These are phyloP conservation scores for Zancudomyces culisetae DNA, from an alignment of 371 early-diverging fungal genomes.

Conservation along the genomic window DNA sequence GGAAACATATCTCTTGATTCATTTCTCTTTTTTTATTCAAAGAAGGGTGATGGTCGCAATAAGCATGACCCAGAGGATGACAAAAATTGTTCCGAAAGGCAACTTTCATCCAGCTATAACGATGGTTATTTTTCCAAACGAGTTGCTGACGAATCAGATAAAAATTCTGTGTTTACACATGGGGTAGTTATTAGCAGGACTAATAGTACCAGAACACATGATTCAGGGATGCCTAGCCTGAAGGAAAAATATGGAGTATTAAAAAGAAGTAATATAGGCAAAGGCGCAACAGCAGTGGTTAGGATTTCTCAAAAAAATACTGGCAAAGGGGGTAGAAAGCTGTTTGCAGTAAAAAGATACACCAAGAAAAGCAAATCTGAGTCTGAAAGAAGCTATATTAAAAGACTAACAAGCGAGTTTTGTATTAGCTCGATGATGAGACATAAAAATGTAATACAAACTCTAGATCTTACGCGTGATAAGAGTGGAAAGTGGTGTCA, in stretches of 20 bases:
- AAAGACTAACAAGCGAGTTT: conserved; percentile 71
- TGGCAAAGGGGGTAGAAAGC: conserved; percentile 25
- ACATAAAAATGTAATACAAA: conserved; percentile 75
- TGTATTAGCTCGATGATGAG: conserved; percentile 73
- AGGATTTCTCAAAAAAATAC: conserved; percentile 51
- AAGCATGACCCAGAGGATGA: too few relatives aligned
- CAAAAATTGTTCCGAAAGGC: too few relatives aligned
- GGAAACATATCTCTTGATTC: too few relatives aligned
- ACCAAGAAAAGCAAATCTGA: conserved; percentile 67
- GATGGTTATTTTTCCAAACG: too few relatives aligned
- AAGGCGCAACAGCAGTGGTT: conserved; percentile 82
- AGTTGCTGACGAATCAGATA: too few relatives aligned
- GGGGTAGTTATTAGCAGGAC: too few relatives aligned
- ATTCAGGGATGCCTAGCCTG: too few relatives aligned
- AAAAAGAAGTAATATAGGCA: conserved; percentile 59
- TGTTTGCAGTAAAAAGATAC: conserved; percentile 84
- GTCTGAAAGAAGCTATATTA: conserved; percentile 74
- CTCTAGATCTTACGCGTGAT: conserved; percentile 78
- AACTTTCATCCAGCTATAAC: too few relatives aligned
- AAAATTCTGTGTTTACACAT: too few relatives aligned
- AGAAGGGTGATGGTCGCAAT: too few relatives aligned
- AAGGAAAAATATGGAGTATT: conserved; percentile 56
- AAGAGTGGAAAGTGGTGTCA: conserved; percentile 70
- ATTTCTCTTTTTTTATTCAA: too few relatives aligned
- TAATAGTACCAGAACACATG: too few relatives aligned